Evolutionary conservation across 2,329 filamentous ascomycete genomes (phyloP).

Genomic region (Colletotrichum sp.): DNA sequence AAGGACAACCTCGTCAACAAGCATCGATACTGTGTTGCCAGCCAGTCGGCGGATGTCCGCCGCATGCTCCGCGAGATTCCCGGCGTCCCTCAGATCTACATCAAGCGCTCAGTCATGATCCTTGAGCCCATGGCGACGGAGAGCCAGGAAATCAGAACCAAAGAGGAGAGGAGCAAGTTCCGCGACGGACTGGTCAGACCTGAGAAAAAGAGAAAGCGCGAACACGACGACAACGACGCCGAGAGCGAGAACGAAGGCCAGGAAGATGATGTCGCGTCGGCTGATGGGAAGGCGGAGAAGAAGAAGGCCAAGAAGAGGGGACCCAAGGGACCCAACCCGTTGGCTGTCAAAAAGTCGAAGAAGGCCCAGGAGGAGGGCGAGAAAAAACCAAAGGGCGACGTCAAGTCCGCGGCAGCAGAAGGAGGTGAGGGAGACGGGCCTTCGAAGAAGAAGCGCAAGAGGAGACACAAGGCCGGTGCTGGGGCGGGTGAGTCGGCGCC

Average conservation of each 20-base stretch:
- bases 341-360: conserved; percentile 74
- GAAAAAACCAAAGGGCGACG: conserved; percentile 25
- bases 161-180: conserved; percentile 78
- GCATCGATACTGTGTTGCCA: conserved; percentile 79
- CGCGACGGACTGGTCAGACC: conserved; percentile 67
- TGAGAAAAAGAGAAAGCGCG: conserved; percentile 57
- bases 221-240: conserved; percentile 40
- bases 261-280: neutral
- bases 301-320: conserved; percentile 65
- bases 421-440: conserved; percentile 21
- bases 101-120: conserved; percentile 77
- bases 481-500: conserved; percentile 30
- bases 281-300: conserved; percentile 31
- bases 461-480: conserved; percentile 36
- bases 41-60: conserved; percentile 70
- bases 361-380: conserved; percentile 37
- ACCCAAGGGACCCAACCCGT: conserved; percentile 72
- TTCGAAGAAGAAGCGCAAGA: conserved; percentile 40
- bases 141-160: conserved; percentile 66
- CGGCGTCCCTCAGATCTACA: conserved; percentile 80
- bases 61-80: conserved; percentile 68
- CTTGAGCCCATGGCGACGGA: conserved; percentile 74
- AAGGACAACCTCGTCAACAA: conserved; percentile 76
- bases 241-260: conserved; percentile 34
- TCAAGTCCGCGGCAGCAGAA: conserved; percentile 25